Evolutionary conservation across 2,329 filamentous ascomycete species (phyloP).

Genomic region (Annulohypoxylon truncatum): DNA sequence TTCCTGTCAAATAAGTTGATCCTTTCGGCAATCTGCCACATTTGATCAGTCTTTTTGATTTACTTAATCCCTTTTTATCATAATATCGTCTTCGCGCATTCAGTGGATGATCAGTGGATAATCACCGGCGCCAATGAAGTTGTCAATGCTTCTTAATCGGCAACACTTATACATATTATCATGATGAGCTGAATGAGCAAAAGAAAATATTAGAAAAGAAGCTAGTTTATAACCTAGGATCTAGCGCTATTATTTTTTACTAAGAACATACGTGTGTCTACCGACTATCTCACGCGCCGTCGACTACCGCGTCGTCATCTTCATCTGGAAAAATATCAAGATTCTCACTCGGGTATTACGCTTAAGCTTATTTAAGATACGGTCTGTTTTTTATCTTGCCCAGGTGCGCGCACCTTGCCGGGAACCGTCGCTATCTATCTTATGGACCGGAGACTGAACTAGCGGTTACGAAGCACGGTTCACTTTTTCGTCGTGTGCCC

Average conservation of each 20-base stretch:
- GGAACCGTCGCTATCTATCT: constrained; percentile 26
- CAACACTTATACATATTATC: constrained; percentile 2
- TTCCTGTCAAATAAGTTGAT: constrained; percentile 32
- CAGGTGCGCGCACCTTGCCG: constrained; percentile 4
- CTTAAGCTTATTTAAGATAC: constrained; percentile 30
- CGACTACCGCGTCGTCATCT: constrained; percentile 21
- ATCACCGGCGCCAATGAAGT: constrained; percentile 24
- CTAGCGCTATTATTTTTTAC: constrained; percentile 16
- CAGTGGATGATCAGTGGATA: constrained; percentile 6
- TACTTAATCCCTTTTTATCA: constrained; percentile 19
- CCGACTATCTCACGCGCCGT: constrained; percentile 8
- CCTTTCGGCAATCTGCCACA: constrained; percentile 39
- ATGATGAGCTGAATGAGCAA: constrained; percentile 11
- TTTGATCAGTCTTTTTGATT: constrained; percentile 35
- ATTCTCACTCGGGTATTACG: constrained; percentile 29
- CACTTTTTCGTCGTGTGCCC: constrained; percentile 18
- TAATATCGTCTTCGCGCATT: constrained; percentile 26
- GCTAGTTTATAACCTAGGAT: not conserved
- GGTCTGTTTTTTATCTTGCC: constrained; percentile 21
- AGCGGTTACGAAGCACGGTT: constrained; percentile 19
- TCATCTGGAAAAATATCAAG: constrained; percentile 17
- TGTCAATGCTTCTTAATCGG: constrained; percentile 10
- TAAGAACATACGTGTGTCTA: not conserved
- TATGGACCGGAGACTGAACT: not conserved
- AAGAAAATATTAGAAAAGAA: constrained; percentile 14